Evolutionary conservation across 768 basidiomycete genomes (phyloP), one percentile per base, ranked within the genome.

Genomic region (Kwoniella bestiolae): DNA sequence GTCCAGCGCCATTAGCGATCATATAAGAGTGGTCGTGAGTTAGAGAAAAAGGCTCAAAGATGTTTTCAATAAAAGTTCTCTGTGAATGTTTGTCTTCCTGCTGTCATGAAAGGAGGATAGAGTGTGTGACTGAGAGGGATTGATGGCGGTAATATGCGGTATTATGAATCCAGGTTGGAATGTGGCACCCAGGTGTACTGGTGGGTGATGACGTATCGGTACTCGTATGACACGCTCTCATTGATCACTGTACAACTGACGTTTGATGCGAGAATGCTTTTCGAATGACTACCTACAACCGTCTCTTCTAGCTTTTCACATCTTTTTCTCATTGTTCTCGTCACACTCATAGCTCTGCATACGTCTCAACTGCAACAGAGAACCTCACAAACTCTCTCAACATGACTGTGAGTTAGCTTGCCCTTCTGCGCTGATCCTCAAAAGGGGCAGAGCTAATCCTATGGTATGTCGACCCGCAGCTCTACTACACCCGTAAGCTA

Each of bases 401-500:
- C 11, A 57, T 57, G 56, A 57, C 56, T 46, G 56, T 57, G 21
- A 57, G 56, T 28, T 41, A 34, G 21, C 12, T 9, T 23, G 14
- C 8, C 55, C 9, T 3, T 28, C 16, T n/a, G 55, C 16, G 23
- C 3, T 4, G 6, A 16, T 31, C 50, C n/a, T 9, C 12, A 31
- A 16, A 11, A n/a, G 23, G 6, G 31, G n/a, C 49, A 26, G n/a
- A 34, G 16, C 52, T 55, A 23, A 29, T n/a, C n/a, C n/a, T 18
- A 12, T 31, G 23, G 6, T 12, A 18, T 26, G 7, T 16, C n/a
- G 11, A 16, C 25, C 9, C 49, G 44, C 50, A 79, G 78, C 78
- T 79, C 23, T 79, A 79, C 60, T 79, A 79, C 65, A 70, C 74
- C 55, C 62, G 74, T 72, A n/a, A 60, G 69, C 59, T 58, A 41